Percentiles rank a stretch among this genome's conserved stretches.
Evolutionary conservation across 306 rosid species (phyloP).

Genomic region (Trifolium repens): DNA sequence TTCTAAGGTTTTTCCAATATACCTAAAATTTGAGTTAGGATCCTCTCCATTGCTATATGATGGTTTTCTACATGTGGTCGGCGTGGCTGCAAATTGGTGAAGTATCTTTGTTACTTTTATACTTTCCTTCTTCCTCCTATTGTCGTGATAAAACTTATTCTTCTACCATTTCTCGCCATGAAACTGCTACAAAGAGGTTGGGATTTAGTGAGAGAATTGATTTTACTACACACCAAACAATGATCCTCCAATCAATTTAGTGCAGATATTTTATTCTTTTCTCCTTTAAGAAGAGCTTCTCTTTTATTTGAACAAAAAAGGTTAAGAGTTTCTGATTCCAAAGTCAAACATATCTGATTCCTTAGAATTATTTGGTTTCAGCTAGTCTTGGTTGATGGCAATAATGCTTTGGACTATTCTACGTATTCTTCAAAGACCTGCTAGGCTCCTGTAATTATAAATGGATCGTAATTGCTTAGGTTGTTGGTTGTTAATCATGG

Average conservation of each 20-base stretch:
- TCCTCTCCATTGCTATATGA: no score
- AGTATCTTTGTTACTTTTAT: constrained; percentile 10
- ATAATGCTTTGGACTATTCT: neutral
- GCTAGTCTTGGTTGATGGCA: no score
- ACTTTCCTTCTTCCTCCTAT: neutral
- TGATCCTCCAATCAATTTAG: neutral
- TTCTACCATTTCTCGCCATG: neutral
- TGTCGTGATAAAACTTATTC: neutral
- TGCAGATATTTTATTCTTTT: neutral
- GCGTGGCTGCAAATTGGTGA: constrained; percentile 1
- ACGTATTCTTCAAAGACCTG: neutral
- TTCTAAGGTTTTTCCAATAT: no score
- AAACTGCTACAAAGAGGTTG: neutral
- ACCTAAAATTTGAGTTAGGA: no score
- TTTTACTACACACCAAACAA: constrained; percentile 4
- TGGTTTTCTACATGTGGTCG: constrained; percentile 14
- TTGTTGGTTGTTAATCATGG: constrained; percentile 26
- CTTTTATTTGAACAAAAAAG: constrained; percentile 4
- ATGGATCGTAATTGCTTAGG: constrained; percentile 22
- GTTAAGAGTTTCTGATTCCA: constrained; percentile 6
- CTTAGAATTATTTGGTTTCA: no score
- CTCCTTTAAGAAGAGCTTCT: neutral
- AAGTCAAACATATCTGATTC: neutral
- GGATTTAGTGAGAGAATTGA: neutral
- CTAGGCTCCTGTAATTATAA: neutral